These are phyloP conservation scores for Scedosporium apiospermum DNA, from an alignment of 2,329 filamentous ascomycete genomes.

Conservation along the genomic window DNA sequence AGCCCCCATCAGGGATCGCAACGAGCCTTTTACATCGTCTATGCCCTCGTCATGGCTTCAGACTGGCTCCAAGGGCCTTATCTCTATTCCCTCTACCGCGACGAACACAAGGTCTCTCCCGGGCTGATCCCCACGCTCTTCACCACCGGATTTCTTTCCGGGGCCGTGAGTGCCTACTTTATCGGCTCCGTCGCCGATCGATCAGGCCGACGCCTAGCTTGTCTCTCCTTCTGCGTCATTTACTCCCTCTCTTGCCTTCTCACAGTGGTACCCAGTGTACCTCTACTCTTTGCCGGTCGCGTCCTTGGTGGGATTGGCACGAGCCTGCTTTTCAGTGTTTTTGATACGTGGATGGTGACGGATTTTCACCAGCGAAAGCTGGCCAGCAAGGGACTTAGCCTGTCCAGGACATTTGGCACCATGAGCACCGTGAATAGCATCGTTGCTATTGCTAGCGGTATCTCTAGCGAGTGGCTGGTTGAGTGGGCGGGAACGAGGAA, in stretches of 20 bases:
- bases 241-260: slow-evolving; percentile 42
- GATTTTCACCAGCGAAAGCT: slow-evolving; percentile 37
- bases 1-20: slow-evolving; percentile 12
- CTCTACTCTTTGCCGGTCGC: slow-evolving; percentile 40
- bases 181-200: slow-evolving; percentile 37
- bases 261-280: slow-evolving; percentile 18
- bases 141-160: slow-evolving; percentile 33
- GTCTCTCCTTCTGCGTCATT: slow-evolving; percentile 42
- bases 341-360: slow-evolving; percentile 53
- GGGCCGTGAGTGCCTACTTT: slow-evolving; percentile 33
- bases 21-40: slow-evolving; percentile 30
- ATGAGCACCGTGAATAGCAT: slow-evolving; percentile 44
- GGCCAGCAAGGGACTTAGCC: slow-evolving; percentile 26
- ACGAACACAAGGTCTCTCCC: slow-evolving; percentile 19
- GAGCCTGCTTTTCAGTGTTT: slow-evolving; percentile 47
- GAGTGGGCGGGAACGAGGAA: slow-evolving; percentile 33
- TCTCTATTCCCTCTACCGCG: slow-evolving; percentile 25
- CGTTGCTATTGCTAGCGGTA: slow-evolving; percentile 41
- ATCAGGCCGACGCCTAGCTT: slow-evolving; percentile 41
- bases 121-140: slow-evolving; percentile 27
- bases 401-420: slow-evolving; percentile 40
- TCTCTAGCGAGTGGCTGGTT: slow-evolving; percentile 42
- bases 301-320: slow-evolving; percentile 45
- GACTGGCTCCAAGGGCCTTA: slow-evolving; percentile 38
- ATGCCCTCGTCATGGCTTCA: slow-evolving; percentile 37